Percentiles rank a stretch among this genome's conserved stretches.
These are phyloP conservation scores for Pseudozyma sp. DNA, from an alignment of 1,284 basidiomycete genomes.

Conservation along the genomic window DNA sequence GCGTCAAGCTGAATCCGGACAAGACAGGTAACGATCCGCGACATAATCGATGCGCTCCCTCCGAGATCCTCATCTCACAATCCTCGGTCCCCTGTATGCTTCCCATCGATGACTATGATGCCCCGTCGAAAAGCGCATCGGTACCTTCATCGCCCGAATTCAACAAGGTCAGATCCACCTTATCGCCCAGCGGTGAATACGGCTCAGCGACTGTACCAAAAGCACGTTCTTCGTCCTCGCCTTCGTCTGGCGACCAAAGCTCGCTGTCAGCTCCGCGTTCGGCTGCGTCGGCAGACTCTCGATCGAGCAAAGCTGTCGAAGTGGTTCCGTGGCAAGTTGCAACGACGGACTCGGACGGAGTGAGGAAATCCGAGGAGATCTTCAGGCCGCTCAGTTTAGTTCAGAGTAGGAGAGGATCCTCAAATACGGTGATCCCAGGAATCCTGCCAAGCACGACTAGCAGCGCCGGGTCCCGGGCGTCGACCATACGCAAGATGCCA, in stretches of 20 bases:
- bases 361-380: constrained; percentile 29
- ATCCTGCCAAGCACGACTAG: no score
- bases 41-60: no score
- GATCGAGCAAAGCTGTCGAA: constrained; percentile 28
- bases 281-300: constrained; percentile 9
- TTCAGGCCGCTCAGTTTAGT: constrained; percentile 29
- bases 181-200: no score
- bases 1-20: no score
- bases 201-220: not conserved
- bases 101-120: not conserved
- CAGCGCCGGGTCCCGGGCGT: no score
- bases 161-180: no score
- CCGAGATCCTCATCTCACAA: constrained; percentile 1
- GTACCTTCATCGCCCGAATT: not conserved
- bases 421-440: not conserved
- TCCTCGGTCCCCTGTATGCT: not conserved
- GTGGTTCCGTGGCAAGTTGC: constrained; percentile 38
- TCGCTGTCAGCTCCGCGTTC: constrained; percentile 10
- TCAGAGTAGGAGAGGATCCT: constrained; percentile 1
- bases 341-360: constrained; percentile 7
- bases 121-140: not conserved
- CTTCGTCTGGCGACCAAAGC: constrained; percentile 2
- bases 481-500: not conserved
- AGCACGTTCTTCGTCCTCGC: no score
- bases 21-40: no score